Base-by-base conservation (phyloP, 2,329 filamentous ascomycete species). In the Diaporthe caulivora region DNA sequence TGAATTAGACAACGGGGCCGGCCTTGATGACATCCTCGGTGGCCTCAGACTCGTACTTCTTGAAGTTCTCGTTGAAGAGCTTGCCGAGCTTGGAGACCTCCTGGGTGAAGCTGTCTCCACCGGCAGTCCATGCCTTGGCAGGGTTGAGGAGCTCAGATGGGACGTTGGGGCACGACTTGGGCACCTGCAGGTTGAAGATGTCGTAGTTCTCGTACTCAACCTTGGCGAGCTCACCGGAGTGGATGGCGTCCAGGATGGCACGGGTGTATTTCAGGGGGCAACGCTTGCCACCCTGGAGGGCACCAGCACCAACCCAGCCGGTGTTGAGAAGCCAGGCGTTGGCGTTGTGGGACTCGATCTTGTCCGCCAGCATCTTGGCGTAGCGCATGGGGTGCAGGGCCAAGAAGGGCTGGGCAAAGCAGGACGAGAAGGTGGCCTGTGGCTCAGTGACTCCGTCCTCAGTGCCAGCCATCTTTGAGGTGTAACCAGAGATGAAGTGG, bases 401-500 rank as follows among this genome's bases (percentile, higher is more conserved):
- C 80, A 99, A 89, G 95, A 99, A 99, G 76, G 97, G 97, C 87
- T 99, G 97, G 72, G 97, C 97, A 86, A 99, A 99, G 92, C 97
- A 99, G 70, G 95, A 97, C 34, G 95, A 98, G 92, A 99, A 99
- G 81, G 97, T 99, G 31, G 97, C 97, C 87, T 98, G 95, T 77
- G 97, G 97, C 87, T 99, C 97, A 13, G 94, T 97, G 77, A 99
- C 92, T 81, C 97, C 97, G 78, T 98, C 95, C 87, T 99, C 97
- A 44, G 97, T 99, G 81, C 97, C 97, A 77, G 97, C 97, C 97
- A 99, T 99, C 92, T 99, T 99, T 82, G 96, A 98, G 77, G 97
- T 99, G 90, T 99, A 99, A 80, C 97, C 97, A 24, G 94, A 97
- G 86, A 99, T 99, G 92, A 99, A 99, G 90, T 99, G 97, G 93